Percentiles rank a stretch among this genome's conserved stretches.
Conservation (phyloP, 768 basidiomycete genomes). For the Naganishia antarctica region DNA sequence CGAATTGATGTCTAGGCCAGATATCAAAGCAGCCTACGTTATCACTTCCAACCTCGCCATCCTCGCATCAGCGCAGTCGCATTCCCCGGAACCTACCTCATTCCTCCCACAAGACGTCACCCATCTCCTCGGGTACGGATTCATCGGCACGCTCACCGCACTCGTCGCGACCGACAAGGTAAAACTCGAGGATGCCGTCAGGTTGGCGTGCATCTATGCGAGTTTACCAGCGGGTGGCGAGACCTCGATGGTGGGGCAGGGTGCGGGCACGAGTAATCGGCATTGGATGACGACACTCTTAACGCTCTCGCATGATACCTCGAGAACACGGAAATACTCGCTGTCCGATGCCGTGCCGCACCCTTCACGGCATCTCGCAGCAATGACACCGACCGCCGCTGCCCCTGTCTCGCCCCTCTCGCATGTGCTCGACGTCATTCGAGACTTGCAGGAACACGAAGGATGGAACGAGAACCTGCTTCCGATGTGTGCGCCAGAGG, state of each 20-base stretch:
- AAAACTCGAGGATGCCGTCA: constrained; percentile 39
- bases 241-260: not conserved
- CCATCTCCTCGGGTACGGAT: constrained; percentile 46
- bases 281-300: constrained; percentile 22
- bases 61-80: constrained; percentile 37
- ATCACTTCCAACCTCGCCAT: constrained; percentile 44
- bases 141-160: constrained; percentile 44
- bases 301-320: constrained; percentile 19
- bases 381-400: constrained; percentile 17
- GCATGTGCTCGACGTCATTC: constrained; percentile 9
- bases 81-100: constrained; percentile 23
- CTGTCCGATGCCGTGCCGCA: constrained; percentile 16
- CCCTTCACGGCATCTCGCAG: too few relatives aligned
- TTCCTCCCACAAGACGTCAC: constrained; percentile 38
- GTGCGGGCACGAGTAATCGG: not conserved
- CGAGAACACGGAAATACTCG: constrained; percentile 18
- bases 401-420: not conserved
- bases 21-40: constrained; percentile 46
- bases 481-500: not conserved
- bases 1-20: constrained; percentile 42
- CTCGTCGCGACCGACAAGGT: constrained; percentile 42
- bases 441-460: constrained; percentile 41
- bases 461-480: constrained; percentile 35
- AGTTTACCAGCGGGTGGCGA: constrained; percentile 10
- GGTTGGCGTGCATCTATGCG: constrained; percentile 32